These are phyloP conservation scores for Sporothrix phasma DNA, from an alignment of 2,329 filamentous ascomycete genomes.

Conservation along the genomic window DNA sequence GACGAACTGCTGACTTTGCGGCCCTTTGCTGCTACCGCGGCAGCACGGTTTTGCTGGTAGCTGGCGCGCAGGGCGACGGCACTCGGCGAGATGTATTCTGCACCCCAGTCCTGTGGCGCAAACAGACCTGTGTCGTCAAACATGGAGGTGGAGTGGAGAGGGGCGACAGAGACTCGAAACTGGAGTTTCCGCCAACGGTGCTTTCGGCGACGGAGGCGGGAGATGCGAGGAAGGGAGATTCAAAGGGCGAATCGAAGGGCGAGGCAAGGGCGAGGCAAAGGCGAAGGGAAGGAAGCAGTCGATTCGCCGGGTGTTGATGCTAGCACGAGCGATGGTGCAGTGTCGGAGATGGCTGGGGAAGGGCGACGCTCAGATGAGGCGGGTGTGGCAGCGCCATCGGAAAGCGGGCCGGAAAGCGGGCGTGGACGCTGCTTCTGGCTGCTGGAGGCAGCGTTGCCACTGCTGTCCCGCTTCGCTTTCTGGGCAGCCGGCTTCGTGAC, in stretches of 20 bases:
- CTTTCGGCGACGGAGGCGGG: constrained; percentile 3
- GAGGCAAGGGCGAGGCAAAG: no score
- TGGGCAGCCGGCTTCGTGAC: constrained; percentile 18
- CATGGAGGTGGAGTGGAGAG: not conserved
- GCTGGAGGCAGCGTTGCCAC: not conserved
- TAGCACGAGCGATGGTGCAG: not conserved
- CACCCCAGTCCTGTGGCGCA: constrained; percentile 10
- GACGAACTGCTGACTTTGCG: not conserved
- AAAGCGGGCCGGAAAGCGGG: not conserved
- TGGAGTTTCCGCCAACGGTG: not conserved
- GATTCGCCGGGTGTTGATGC: not conserved
- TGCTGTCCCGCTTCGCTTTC: not conserved
- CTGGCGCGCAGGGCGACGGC: not conserved
- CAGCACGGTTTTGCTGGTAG: not conserved
- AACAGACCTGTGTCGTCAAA: constrained; percentile 4
- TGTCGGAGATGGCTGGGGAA: constrained; percentile 6
- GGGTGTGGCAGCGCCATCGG: not conserved
- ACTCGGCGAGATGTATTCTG: constrained; percentile 6
- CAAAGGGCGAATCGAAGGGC: not conserved
- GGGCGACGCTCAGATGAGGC: not conserved
- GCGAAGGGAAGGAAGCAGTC: not conserved
- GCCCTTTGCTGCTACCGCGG: not conserved
- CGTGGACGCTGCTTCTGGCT: not conserved
- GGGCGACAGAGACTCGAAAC: not conserved
- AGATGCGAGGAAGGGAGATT: constrained; percentile 7